Evolutionary conservation across 2,329 filamentous ascomycete genomes (phyloP), one percentile per base, ranked within the genome.

Genomic region (Periconia sp.): DNA sequence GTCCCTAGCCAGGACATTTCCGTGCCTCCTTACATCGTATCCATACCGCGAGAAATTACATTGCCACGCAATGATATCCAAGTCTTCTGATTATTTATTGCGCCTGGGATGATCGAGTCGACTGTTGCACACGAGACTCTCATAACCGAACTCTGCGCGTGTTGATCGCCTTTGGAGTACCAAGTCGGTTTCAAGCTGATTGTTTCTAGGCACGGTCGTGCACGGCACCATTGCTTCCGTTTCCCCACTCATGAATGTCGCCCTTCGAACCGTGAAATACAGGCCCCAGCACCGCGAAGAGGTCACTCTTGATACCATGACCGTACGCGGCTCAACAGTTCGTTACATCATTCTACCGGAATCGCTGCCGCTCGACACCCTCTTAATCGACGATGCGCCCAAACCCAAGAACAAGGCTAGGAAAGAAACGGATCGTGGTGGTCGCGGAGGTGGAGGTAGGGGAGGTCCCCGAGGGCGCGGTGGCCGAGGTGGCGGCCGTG

Each of bases 321-420:
- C 95, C 79, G 90, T 99, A 62, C 91, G 94, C 63, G 94, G 94
- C 67, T 95, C 90, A 57, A 97, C 92, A 18, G 95, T 99, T 74
- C 87, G 94, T 76, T 97, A 97, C 79, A 93, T 90, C 74, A 96
- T 99, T 74, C 88, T 99, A 11, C 94, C 94, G 52, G 94, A 99
- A 79, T 94, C 90, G 59, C 83, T 99, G 68, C 93, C 93, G 40
- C 84, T 99, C 61, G 94, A 99, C 76, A 97, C 93, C 41, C 84
- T 99, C 49, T 84, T 99, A 58, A 92, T 99, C 65, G 94, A 99
- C 74, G 94, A 99, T 77, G 87, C 91, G 68, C 92, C 93, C 48
- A 99, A 99, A 82, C 93, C 94, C 57, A 97, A 97, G 89, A 99
- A 99, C 81, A 99, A 99, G 86, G 93, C 94, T 23, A 86, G 93